phyloP scores from a whole-genome alignment of 208 protist genomes.

The Wallacemonas collosoma region DNA sequence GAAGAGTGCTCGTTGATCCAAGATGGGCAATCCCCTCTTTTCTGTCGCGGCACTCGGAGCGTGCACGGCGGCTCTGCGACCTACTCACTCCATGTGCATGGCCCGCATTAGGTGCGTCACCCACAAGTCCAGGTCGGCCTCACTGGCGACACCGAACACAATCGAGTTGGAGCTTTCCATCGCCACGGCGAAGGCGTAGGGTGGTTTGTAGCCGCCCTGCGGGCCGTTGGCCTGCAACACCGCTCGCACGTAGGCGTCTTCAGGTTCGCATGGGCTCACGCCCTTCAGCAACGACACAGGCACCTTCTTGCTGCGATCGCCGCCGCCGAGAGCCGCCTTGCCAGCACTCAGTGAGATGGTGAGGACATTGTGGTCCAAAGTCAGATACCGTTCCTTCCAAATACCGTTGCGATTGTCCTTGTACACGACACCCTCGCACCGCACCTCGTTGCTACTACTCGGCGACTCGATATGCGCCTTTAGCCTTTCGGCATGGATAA shows the following conservation, averaged over 20 bases:
- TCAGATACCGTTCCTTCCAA: constrained; percentile 86
- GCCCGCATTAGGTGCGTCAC: constrained; percentile 59
- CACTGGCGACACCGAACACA: constrained; percentile 59
- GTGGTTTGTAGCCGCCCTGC: constrained; percentile 31
- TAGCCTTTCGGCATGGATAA: constrained; percentile 46
- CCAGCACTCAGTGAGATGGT: constrained; percentile 72
- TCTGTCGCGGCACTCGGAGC: background rate
- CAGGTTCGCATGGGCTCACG: constrained; percentile 49
- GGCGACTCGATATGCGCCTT: constrained; percentile 27
- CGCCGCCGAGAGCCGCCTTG: constrained; percentile 52
- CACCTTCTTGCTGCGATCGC: constrained; percentile 73
- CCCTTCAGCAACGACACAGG: constrained; percentile 67
- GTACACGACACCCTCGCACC: constrained; percentile 80
- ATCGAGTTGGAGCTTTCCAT: constrained; percentile 70
- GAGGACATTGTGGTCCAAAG: constrained; percentile 60
- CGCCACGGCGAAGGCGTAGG: constrained; percentile 70
- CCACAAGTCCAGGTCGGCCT: constrained; percentile 71
- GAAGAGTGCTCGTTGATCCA: no score
- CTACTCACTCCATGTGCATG: constrained; percentile 64
- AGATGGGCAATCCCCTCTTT: no score
- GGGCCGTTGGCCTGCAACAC: constrained; percentile 9
- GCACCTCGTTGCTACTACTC: constrained; percentile 30
- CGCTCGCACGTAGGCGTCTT: constrained; percentile 47
- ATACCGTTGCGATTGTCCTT: constrained; percentile 71
- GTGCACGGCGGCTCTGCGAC: background rate